Evolutionary conservation across 345 rosid species (phyloP), one percentile per base, ranked within the genome.

Genomic region (Gossypium bickii): DNA sequence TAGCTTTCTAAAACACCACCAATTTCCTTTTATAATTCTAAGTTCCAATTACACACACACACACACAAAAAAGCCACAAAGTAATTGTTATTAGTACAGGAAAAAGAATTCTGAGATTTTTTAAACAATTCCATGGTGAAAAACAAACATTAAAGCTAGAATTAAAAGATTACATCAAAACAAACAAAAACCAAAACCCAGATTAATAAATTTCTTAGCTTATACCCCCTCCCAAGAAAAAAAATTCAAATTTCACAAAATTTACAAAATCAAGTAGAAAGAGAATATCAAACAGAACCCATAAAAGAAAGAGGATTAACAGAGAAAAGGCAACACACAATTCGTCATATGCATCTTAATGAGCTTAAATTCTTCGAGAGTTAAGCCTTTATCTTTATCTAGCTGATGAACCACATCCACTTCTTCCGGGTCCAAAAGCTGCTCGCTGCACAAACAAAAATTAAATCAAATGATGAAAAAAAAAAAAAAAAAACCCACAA

Each of bases 321-420:
- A 20, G 55, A 16, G 38, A 25, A 34, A 2, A 41, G 49, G 13
- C 18, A 11, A 18, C 87, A 56, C 87, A 95, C 97, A 89, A 73
- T 76, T 90, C 60, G 93, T 79, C 97, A 93, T 91, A 20, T 93
- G 98, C 85, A 85, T 80, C 86, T 93, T 93, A 49, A 93, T 88
- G 76, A 95, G 85, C 85, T 89, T 95, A 84, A 91, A 89, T 73
- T 95, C 98, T 57, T 95, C 99, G 58, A 89, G 82, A 67, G 89
- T 88, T 74, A 93, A 79, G 66, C 99, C 94, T 78, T 83, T 95
- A 45, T 93, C 96, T 78, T 85, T 91, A 77, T 93, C 99, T 63
- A 64, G 81, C 57, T 84, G 88, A 53, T 86, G 91, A 51, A 91
- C 89, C 79, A 86, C 94, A 78, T 89, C 94, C n/a, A 89, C 86